Evolutionary conservation across 1,284 basidiomycete species (phyloP), one percentile per base, ranked within the genome.

Genomic region (Trichosporon sp.): DNA sequence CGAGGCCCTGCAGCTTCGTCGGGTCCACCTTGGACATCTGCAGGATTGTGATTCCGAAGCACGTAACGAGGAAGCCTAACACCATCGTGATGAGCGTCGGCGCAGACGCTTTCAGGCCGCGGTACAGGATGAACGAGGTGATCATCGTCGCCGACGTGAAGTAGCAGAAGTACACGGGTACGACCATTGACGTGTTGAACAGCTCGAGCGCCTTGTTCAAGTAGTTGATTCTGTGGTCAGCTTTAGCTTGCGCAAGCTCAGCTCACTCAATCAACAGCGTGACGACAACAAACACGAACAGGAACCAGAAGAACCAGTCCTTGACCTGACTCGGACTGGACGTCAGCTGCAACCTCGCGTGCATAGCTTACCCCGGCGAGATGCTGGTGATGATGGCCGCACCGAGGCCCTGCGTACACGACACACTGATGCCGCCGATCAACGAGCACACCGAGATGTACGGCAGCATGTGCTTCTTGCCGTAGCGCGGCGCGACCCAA

Each of bases 401-500:
- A 42, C 96, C 96, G 23, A 99, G 87, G 38, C 96, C 96, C 56
- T 93, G 95, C 2, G 95, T 98, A 70, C 96, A 95, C 75, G 92
- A 95, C 75, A 99, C 96, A 72, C 91, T 93, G 70, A 99, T 91
- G 1, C 97, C 96, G 31, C 96, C 96, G 77, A 98, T 98, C 86
- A 98, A 89, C 73, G 91, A 94, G 83, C 96, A 99, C 44, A 98
- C 92, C 58, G 87, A 85, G 75, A 97, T 95, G 83, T 98, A 98
- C 87, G 95, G 95, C 72, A 99, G 84, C 95, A 98, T 98, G 78
- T 89, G 91, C 84, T 90, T 90, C 84, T 91, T 95, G 67, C 96
- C 96, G 81, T 92, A 93, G 76, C 89, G 89, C 44, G 70, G 80
- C 0, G 76, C 82, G 27, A 73, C 78, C 38, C 71, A 83, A 69